Conservation (phyloP, 2,329 filamentous ascomycete species). For the Emydomyces testavorans region DNA sequence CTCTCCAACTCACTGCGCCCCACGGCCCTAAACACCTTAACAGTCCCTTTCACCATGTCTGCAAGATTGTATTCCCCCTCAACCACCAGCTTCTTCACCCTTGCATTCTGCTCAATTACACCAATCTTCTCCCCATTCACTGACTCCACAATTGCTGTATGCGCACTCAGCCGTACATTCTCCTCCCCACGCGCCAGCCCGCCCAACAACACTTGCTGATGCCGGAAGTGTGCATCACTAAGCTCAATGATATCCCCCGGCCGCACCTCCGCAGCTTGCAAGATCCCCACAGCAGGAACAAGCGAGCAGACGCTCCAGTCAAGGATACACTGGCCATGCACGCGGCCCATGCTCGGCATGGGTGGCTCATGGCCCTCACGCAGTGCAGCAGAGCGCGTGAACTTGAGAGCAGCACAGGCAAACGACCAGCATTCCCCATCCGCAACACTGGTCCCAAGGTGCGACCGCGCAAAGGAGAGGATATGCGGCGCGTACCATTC, state of each 20-base stretch:
- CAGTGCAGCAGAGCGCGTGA: conserved; percentile 18
- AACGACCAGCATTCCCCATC: conserved; percentile 33
- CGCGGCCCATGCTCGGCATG: conserved; percentile 23
- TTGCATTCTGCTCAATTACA: conserved; percentile 13
- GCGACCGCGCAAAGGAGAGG: conserved; percentile 23
- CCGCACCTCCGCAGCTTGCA: conserved; percentile 22
- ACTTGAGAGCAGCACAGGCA: conserved; percentile 24
- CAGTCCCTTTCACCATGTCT: conserved; percentile 7
- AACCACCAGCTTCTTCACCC: neutral
- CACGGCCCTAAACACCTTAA: conserved; percentile 9
- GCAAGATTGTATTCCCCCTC: conserved; percentile 8
- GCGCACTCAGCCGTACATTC: conserved; percentile 9
- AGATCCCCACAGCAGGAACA: conserved; percentile 16
- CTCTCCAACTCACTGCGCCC: neutral
- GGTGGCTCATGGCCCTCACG: conserved; percentile 21
- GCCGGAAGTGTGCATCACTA: conserved; percentile 24
- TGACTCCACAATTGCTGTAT: conserved; percentile 12
- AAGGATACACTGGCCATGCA: conserved; percentile 26
- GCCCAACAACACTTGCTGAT: neutral
- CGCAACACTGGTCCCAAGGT: conserved; percentile 26
- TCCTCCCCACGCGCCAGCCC: conserved; percentile 3
- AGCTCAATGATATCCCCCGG: conserved; percentile 29
- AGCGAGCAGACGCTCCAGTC: conserved; percentile 12
- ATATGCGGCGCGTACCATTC: conserved; percentile 23
- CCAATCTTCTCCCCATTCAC: neutral